Percentiles rank a stretch among this genome's conserved stretches.
These are phyloP conservation scores for Grifola frondosa DNA, from an alignment of 1,284 basidiomycete species.

Conservation along the genomic window DNA sequence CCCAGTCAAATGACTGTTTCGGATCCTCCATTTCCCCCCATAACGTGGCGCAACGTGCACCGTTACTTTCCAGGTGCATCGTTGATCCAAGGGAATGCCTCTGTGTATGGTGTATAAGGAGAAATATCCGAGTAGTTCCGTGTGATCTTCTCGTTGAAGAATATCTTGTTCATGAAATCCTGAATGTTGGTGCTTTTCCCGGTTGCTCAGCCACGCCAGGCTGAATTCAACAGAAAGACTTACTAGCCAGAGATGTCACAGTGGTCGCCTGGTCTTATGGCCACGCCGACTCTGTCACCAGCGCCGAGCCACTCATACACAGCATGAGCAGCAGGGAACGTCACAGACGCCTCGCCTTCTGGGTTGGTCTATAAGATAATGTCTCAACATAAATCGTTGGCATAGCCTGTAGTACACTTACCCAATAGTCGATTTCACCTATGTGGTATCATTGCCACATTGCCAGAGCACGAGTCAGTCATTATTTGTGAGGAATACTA, in stretches of 20 bases:
- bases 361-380: conserved; percentile 16
- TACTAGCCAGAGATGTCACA: conserved; percentile 13
- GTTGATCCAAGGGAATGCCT: conserved; percentile 18
- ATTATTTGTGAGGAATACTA: too few relatives aligned
- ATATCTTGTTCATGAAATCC: conserved; percentile 11
- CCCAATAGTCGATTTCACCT: conserved; percentile 16
- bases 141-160: conserved; percentile 11
- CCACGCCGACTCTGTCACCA: conserved; percentile 12
- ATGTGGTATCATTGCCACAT: too few relatives aligned
- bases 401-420: neutral
- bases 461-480: too few relatives aligned
- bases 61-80: too few relatives aligned
- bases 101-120: conserved; percentile 11
- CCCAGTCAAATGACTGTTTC: too few relatives aligned
- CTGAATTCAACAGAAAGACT: neutral
- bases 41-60: too few relatives aligned
- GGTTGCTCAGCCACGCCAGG: conserved; percentile 7
- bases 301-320: conserved; percentile 14
- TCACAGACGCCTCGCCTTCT: conserved; percentile 11
- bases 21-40: too few relatives aligned
- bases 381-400: neutral
- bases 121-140: conserved; percentile 16
- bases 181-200: too few relatives aligned
- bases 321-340: conserved; percentile 9
- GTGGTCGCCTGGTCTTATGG: conserved; percentile 14